A percentile compares a stretch with the other conserved stretches of the same genome.
Conservation (phyloP, 768 basidiomycete species). For the Naganishia friedmannii region DNA sequence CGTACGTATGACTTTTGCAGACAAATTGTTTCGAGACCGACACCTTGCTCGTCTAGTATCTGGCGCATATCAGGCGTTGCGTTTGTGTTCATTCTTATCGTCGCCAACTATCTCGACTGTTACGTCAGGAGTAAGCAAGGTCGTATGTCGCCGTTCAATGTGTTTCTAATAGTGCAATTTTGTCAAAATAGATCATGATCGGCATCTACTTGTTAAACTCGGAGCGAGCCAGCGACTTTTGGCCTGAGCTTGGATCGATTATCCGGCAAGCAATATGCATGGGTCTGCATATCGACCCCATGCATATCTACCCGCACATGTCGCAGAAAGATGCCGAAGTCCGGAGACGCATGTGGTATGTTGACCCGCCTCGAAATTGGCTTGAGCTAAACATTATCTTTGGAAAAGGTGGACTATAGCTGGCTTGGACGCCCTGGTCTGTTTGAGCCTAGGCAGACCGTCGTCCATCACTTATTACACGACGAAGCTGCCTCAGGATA, state of each 20-base stretch:
- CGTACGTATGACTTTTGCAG: conserved; percentile 32
- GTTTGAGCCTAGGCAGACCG: conserved; percentile 47
- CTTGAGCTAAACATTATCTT: not conserved
- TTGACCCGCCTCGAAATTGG: not conserved
- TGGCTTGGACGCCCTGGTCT: conserved; percentile 47
- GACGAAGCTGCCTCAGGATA: conserved; percentile 48
- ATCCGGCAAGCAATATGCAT: conserved; percentile 48
- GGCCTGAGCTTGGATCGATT: conserved; percentile 44
- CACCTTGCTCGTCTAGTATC: conserved; percentile 39
- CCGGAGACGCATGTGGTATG: conserved; percentile 44
- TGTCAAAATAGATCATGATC: conserved; percentile 35
- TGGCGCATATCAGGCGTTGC: conserved; percentile 49
- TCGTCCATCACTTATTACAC: conserved; percentile 47
- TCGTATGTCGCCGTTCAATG: not conserved
- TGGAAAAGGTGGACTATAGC: conserved; percentile 46
- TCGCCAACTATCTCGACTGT: conserved; percentile 47
- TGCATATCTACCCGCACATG: conserved; percentile 42
- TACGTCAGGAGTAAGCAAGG: conserved; percentile 37
- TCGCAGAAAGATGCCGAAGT: conserved; percentile 47
- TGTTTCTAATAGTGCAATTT: not conserved
- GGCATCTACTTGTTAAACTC: conserved; percentile 45
- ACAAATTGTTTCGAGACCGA: not conserved
- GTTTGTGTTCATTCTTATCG: conserved; percentile 49
- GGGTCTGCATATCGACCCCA: conserved; percentile 50
- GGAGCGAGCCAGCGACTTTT: conserved; percentile 48